These are phyloP conservation scores for Canavalia gladiata DNA, from an alignment of 306 rosid genomes.

Conservation along the genomic window DNA sequence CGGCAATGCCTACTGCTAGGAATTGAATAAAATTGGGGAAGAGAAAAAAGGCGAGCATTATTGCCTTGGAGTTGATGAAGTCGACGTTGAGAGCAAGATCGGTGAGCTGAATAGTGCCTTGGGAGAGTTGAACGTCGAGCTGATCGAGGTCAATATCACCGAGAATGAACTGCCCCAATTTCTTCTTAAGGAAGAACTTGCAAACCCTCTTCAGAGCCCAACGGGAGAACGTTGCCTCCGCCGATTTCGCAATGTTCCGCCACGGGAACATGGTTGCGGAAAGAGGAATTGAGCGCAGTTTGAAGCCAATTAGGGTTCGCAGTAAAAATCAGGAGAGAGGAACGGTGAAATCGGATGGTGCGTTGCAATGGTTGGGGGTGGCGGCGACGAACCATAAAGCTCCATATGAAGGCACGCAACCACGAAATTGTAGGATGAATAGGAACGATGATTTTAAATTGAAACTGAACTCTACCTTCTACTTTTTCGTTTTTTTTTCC, in stretches of 20 bases:
- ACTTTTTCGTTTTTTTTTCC: conserved; percentile 18
- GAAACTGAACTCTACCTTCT: background rate
- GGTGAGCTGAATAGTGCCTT: conserved; percentile 88
- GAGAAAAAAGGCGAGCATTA: background rate
- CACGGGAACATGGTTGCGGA: conserved; percentile 76
- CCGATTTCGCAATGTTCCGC: conserved; percentile 94
- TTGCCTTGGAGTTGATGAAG: conserved; percentile 80
- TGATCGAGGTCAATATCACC: conserved; percentile 94
- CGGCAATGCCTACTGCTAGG: background rate
- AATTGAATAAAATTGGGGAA: conserved; percentile 18
- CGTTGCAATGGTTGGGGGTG: conserved; percentile 23
- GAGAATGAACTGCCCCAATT: conserved; percentile 83
- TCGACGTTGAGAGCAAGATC: conserved; percentile 94
- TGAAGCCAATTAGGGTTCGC: conserved; percentile 44
- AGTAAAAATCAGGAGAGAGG: background rate
- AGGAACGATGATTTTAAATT: background rate
- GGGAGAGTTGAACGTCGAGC: conserved; percentile 85
- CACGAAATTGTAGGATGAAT: background rate
- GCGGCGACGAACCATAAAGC: conserved; percentile 40
- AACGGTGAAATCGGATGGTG: conserved; percentile 28
- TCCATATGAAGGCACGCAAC: conserved; percentile 55
- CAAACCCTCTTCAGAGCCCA: conserved; percentile 89
- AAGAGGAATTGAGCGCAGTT: background rate
- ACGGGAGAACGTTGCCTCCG: conserved; percentile 92
- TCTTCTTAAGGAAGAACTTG: conserved; percentile 91